Percentiles rank a stretch among this genome's conserved stretches.
phyloP scores from a whole-genome alignment of 768 basidiomycete species.

The Strobilomyces echinocephalus region DNA sequence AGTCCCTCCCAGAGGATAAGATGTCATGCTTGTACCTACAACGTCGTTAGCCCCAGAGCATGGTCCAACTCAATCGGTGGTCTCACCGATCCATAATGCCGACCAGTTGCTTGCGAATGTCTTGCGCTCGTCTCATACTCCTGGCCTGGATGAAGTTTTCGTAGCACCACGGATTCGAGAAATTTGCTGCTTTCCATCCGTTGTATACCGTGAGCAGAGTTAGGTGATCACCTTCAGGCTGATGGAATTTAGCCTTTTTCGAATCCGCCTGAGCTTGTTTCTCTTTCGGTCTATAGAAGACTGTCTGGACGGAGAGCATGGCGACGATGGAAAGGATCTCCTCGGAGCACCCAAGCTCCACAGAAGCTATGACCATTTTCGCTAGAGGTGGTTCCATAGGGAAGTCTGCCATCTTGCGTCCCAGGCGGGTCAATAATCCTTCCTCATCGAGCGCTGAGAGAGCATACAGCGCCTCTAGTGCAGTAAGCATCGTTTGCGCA shows the following conservation, averaged over 20 bases:
- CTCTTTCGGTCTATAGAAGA: conserved; percentile 99
- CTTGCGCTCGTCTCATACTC: conserved; percentile 95
- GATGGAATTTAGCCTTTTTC: conserved; percentile 99
- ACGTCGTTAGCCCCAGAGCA: conserved; percentile 3
- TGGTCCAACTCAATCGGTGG: background rate
- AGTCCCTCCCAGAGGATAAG: conserved; percentile 86
- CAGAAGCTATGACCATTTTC: conserved; percentile 97
- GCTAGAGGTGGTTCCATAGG: conserved; percentile 95
- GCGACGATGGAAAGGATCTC: conserved; percentile 96
- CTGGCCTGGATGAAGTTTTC: conserved; percentile 98
- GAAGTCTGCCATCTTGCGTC: conserved; percentile 99
- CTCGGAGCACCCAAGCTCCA: conserved; percentile 96
- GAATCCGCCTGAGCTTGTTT: conserved; percentile 99
- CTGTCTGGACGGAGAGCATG: conserved; percentile 94
- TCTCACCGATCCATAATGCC: conserved; percentile 97
- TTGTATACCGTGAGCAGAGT: conserved; percentile 94
- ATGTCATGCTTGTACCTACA: conserved; percentile 94
- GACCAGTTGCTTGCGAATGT: conserved; percentile 93
- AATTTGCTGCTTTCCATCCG: conserved; percentile 95
- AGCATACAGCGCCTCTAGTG: conserved; percentile 90
- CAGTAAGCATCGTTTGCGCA: conserved; percentile 93
- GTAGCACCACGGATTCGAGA: conserved; percentile 98
- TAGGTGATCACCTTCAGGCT: conserved; percentile 95
- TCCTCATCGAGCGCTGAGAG: conserved; percentile 96
- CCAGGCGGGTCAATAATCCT: conserved; percentile 87